phyloP scores from a whole-genome alignment of 2,329 filamentous ascomycete genomes.

The Trichophyton simii region DNA sequence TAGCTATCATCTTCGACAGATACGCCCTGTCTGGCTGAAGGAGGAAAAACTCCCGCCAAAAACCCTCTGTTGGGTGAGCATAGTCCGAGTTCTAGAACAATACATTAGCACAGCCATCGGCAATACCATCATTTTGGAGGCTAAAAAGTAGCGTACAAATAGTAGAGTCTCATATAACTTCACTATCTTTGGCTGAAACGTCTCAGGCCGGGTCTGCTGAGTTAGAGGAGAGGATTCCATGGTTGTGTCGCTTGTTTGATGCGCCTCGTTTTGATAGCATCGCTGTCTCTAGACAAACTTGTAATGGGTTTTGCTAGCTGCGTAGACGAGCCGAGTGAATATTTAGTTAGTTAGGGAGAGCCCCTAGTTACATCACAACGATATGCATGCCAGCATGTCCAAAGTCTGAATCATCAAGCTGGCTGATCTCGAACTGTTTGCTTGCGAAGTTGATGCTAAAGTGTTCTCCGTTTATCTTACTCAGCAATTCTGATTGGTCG shows the following conservation, averaged over 20 bases:
- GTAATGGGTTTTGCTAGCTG: background rate
- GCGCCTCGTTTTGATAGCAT: background rate
- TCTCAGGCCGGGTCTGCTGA: constrained; percentile 76
- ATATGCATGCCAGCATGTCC: background rate
- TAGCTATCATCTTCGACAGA: constrained; percentile 55
- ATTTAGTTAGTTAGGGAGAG: background rate
- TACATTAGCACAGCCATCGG: constrained; percentile 16
- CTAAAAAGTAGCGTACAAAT: constrained; percentile 32
- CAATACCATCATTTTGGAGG: constrained; percentile 3
- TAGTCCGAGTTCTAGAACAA: constrained; percentile 7
- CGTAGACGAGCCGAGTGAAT: background rate
- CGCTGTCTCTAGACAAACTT: background rate
- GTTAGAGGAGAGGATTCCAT: constrained; percentile 92
- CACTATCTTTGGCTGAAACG: constrained; percentile 89
- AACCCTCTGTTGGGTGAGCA: constrained; percentile 65
- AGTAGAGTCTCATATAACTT: constrained; percentile 79
- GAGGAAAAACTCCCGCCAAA: constrained; percentile 94
- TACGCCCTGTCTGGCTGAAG: constrained; percentile 62
- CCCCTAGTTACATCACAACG: background rate
- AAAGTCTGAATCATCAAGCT: background rate
- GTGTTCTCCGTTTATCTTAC: background rate
- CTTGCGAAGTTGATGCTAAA: background rate
- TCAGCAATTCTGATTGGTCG: background rate
- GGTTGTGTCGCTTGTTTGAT: constrained; percentile 35
- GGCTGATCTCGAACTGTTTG: background rate